Evolutionary conservation across 176 grass and related monocot species (phyloP).

Genomic region (Ensete glaucum): DNA sequence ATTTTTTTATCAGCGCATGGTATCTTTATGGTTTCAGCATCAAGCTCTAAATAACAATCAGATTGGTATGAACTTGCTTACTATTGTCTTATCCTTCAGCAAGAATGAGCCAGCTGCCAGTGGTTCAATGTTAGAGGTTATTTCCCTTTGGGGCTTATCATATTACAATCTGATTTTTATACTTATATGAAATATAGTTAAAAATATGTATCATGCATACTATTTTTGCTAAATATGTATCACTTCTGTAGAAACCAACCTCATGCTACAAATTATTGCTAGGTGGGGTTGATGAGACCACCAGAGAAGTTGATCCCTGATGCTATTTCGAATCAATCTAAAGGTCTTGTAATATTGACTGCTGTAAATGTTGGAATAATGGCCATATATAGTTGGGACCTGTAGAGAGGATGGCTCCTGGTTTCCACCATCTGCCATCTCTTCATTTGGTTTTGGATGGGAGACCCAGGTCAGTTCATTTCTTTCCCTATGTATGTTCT

Average conservation of each 20-base stretch:
- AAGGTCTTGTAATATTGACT: slow-evolving; percentile 73
- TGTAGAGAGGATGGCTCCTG: slow-evolving; percentile 70
- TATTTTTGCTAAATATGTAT: too few relatives aligned
- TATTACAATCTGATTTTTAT: too few relatives aligned
- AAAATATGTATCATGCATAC: too few relatives aligned
- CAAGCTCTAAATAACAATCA: too few relatives aligned
- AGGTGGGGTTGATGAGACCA: slow-evolving; percentile 55
- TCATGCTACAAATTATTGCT: neutral
- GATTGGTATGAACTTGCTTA: neutral
- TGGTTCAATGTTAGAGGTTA: too few relatives aligned
- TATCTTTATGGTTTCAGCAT: too few relatives aligned
- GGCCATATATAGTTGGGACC: slow-evolving; percentile 87
- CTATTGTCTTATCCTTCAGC: neutral
- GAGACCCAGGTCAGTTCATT: slow-evolving; percentile 53
- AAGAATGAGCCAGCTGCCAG: too few relatives aligned
- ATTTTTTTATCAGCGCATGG: too few relatives aligned
- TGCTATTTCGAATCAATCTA: slow-evolving; percentile 65
- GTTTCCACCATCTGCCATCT: slow-evolving; percentile 86
- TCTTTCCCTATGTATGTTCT: neutral
- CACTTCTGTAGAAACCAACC: neutral
- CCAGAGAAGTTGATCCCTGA: slow-evolving; percentile 73
- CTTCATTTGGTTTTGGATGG: slow-evolving; percentile 80
- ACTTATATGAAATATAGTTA: too few relatives aligned
- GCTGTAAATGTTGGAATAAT: slow-evolving; percentile 63
- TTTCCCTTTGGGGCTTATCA: too few relatives aligned